phyloP scores from a whole-genome alignment of 2,329 filamentous ascomycete species.

The Phialocephala subalpina region DNA sequence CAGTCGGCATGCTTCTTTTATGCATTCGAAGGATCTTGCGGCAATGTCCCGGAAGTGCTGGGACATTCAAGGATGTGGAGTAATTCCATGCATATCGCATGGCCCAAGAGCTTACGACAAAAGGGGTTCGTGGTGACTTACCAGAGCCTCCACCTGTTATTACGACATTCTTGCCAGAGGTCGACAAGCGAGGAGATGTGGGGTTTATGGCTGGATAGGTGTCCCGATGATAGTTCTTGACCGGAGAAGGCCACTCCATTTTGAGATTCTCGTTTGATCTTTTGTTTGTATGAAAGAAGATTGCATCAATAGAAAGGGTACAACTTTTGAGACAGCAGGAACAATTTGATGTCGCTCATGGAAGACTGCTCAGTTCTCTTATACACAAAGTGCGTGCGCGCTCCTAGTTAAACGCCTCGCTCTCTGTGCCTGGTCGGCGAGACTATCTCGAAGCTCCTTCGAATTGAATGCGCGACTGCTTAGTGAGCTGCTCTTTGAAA shows the following conservation, averaged over 20 bases:
- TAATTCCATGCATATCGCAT: too few species aligned
- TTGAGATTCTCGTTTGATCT: not conserved
- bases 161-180: slow-evolving; percentile 28
- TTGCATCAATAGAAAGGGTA: not conserved
- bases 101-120: too few species aligned
- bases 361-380: not conserved
- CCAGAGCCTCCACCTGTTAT: slow-evolving; percentile 32
- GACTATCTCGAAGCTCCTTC: not conserved
- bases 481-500: not conserved
- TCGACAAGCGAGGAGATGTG: slow-evolving; percentile 21
- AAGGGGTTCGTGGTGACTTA: too few species aligned
- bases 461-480: not conserved
- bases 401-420: not conserved
- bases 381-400: not conserved
- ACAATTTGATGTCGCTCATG: not conserved
- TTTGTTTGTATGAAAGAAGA: not conserved
- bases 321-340: not conserved
- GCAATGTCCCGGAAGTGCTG: too few species aligned
- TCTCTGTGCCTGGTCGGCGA: not conserved
- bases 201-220: slow-evolving; percentile 44
- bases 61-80: too few species aligned
- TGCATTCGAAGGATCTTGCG: too few species aligned
- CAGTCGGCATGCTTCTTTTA: too few species aligned
- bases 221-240: slow-evolving; percentile 38
- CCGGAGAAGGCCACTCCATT: slow-evolving; percentile 28